Percentiles rank a stretch among this genome's conserved stretches.
Conservation (phyloP, 2,329 filamentous ascomycete genomes). For the Exophiala mesophila region DNA sequence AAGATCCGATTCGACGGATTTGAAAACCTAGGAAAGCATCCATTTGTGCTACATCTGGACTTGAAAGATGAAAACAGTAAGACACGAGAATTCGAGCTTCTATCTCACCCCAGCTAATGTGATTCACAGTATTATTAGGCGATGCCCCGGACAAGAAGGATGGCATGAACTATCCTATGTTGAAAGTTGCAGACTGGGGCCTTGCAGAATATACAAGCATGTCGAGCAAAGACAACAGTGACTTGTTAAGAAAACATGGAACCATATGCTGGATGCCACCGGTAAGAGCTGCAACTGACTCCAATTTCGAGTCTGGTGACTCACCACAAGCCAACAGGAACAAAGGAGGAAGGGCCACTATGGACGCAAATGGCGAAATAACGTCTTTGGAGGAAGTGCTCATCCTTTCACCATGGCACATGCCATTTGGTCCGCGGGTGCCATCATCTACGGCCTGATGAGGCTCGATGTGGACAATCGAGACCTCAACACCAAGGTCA, state of each 20-base stretch:
- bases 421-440: constrained; percentile 17
- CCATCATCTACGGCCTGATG: constrained; percentile 19
- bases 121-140: constrained; percentile 13
- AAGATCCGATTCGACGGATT: constrained; percentile 5
- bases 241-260: constrained; percentile 10
- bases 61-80: constrained; percentile 20
- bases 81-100: background rate
- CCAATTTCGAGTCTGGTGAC: background rate
- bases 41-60: constrained; percentile 17
- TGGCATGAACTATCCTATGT: constrained; percentile 12
- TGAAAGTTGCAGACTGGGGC: constrained; percentile 19
- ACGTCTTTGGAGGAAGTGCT: constrained; percentile 5
- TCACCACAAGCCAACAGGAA: constrained; percentile 8
- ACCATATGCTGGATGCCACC: constrained; percentile 18
- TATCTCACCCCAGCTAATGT: background rate
- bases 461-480: constrained; percentile 9
- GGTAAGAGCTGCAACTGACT: constrained; percentile 1
- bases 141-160: constrained; percentile 4
- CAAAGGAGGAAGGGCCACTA: constrained; percentile 12
- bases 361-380: constrained; percentile 9
- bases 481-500: constrained; percentile 6
- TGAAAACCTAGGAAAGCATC: constrained; percentile 6
- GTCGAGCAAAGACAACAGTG: constrained; percentile 12
- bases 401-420: constrained; percentile 15
- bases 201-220: constrained; percentile 15